Conservation (phyloP, 805 yeast genomes). For the Barnettozyma siamensis region DNA sequence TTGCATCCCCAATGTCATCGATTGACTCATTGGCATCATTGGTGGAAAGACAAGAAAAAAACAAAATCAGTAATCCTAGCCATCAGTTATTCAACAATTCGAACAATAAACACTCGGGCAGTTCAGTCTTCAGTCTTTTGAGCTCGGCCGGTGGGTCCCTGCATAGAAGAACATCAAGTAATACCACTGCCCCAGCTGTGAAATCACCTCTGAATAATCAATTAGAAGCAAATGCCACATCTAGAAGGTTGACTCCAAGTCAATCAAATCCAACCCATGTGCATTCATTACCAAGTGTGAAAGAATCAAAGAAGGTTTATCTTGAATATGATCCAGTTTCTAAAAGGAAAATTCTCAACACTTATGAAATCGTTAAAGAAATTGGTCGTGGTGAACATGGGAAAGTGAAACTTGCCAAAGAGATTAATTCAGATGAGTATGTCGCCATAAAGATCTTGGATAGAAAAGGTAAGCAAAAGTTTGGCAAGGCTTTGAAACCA, state of each 20-base stretch:
- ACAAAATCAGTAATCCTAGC: conserved; percentile 37
- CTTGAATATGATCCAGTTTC: conserved; percentile 87
- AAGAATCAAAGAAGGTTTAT: conserved; percentile 74
- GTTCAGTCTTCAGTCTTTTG: conserved; percentile 17
- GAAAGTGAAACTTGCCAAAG: conserved; percentile 88
- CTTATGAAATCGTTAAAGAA: conserved; percentile 83
- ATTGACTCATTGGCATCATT: conserved; percentile 33
- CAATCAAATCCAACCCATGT: conserved; percentile 22
- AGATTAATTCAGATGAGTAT: conserved; percentile 50
- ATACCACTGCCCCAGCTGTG: conserved; percentile 6
- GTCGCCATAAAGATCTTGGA: conserved; percentile 96
- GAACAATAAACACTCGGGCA: conserved; percentile 12
- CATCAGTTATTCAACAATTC: conserved; percentile 28
- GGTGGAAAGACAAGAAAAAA: conserved; percentile 34
- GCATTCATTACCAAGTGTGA: conserved; percentile 42
- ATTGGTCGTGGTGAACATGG: conserved; percentile 98
- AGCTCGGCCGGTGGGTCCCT: conserved; percentile 4
- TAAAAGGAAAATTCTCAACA: conserved; percentile 74
- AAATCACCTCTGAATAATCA: conserved; percentile 16
- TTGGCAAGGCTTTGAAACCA: conserved; percentile 40
- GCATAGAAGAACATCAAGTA: conserved; percentile 9
- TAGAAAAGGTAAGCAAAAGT: conserved; percentile 53
- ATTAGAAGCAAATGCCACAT: background rate
- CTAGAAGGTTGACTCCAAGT: conserved; percentile 21
- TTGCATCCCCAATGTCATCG: conserved; percentile 26